These are phyloP conservation scores for Yarrowia sp. DNA, from an alignment of 805 yeast genomes.

Conservation along the genomic window DNA sequence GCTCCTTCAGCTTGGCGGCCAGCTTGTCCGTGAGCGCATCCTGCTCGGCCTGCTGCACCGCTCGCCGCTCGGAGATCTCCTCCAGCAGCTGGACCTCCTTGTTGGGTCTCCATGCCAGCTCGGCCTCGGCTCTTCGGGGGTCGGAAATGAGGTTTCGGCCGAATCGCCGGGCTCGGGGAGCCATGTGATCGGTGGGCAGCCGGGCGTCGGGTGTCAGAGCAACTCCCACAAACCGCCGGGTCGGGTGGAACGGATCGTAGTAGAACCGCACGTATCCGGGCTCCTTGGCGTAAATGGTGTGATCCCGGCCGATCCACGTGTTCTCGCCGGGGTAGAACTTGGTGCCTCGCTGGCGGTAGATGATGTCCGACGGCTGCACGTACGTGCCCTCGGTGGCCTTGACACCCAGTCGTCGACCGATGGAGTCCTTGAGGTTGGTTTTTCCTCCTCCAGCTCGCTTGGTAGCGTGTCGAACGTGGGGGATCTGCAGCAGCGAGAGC, in stretches of 20 bases:
- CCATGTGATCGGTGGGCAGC: constrained; percentile 89
- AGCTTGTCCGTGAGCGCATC: not conserved
- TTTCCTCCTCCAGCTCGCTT: constrained; percentile 95
- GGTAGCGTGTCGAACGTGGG: constrained; percentile 79
- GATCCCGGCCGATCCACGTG: constrained; percentile 84
- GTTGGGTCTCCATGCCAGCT: constrained; percentile 53
- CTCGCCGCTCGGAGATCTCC: constrained; percentile 12
- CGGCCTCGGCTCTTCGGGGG: constrained; percentile 59
- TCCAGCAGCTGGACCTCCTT: constrained; percentile 35
- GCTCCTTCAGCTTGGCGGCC: constrained; percentile 18
- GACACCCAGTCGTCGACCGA: constrained; percentile 92
- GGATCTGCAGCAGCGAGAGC: constrained; percentile 40
- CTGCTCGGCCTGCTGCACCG: constrained; percentile 3
- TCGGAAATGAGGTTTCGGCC: constrained; percentile 68
- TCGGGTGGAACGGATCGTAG: constrained; percentile 95
- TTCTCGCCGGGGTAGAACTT: constrained; percentile 94
- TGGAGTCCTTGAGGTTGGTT: constrained; percentile 91
- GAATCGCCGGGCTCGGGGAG: constrained; percentile 84
- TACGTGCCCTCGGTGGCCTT: constrained; percentile 80
- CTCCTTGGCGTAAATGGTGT: constrained; percentile 86
- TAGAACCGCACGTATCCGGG: constrained; percentile 94
- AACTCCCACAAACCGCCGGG: constrained; percentile 87
- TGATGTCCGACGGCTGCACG: constrained; percentile 83
- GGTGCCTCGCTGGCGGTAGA: constrained; percentile 95
- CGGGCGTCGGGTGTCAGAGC: constrained; percentile 68